These are phyloP conservation scores for Parathielavia hyrcaniae DNA, from an alignment of 495 filamentous ascomycete genomes.

Conservation along the genomic window DNA sequence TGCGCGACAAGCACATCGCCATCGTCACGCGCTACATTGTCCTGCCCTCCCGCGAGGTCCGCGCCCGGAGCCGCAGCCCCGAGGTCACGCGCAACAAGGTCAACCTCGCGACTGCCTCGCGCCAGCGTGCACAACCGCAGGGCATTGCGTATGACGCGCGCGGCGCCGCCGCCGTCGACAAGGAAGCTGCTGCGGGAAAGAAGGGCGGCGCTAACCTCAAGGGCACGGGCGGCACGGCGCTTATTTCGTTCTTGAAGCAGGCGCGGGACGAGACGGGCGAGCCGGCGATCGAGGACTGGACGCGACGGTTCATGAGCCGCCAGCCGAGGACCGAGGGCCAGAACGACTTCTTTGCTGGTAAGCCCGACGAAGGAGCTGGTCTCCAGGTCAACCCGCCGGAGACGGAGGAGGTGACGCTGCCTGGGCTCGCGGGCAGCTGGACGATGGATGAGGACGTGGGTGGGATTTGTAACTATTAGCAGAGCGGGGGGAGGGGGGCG, in stretches of 20 bases:
- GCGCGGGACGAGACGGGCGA: conserved; percentile 92
- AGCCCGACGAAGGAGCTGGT: conserved; percentile 38
- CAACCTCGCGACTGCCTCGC: conserved; percentile 61
- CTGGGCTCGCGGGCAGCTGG: conserved; percentile 82
- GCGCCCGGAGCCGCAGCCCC: conserved; percentile 42
- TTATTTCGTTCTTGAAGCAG: conserved; percentile 92
- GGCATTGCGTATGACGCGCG: conserved; percentile 32
- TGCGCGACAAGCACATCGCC: conserved; percentile 92
- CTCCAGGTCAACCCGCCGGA: conserved; percentile 19
- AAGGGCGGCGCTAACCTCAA: conserved; percentile 53
- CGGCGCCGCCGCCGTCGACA: conserved; percentile 11
- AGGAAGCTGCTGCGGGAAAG: conserved; percentile 27
- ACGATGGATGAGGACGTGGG: conserved; percentile 66
- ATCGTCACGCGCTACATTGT: conserved; percentile 97
- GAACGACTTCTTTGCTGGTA: conserved; percentile 56
- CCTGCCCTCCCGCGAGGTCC: conserved; percentile 52
- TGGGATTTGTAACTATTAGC: conserved; percentile 51
- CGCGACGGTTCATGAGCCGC: conserved; percentile 62
- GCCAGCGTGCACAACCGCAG: conserved; percentile 41
- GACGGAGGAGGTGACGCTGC: conserved; percentile 62
- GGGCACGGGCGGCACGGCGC: conserved; percentile 84
- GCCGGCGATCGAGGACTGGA: conserved; percentile 80
- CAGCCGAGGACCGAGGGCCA: conserved; percentile 39
- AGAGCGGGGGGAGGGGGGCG: neutral
- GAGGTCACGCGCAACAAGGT: conserved; percentile 41